Conservation (phyloP, 2,329 filamentous ascomycete species). For the Tolypocladium endophyticum region DNA sequence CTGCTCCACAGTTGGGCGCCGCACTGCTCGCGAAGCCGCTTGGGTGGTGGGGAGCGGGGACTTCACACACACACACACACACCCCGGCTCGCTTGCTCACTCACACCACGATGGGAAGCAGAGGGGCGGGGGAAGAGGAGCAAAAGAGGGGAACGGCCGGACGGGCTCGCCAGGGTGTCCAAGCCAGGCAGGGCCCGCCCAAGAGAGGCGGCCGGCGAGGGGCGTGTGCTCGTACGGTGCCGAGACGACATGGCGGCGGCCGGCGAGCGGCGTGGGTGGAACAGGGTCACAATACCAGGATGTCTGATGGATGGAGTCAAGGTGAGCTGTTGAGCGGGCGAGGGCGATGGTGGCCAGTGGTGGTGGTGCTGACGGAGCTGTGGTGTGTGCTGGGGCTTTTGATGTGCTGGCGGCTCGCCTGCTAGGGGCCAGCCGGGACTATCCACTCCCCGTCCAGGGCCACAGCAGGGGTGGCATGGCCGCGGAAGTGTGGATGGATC, state of each 20-base stretch:
- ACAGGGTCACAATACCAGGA: constrained; percentile 4
- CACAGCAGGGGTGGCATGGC: not conserved
- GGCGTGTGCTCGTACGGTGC: constrained; percentile 3
- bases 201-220: not conserved
- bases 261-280: constrained; percentile 3
- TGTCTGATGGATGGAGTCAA: constrained; percentile 1
- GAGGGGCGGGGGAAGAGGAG: not conserved
- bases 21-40: not conserved
- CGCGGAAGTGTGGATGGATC: not conserved
- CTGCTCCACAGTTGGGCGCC: constrained; percentile 1
- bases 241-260: not conserved
- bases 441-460: not conserved
- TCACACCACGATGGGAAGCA: not conserved
- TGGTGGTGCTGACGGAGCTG: constrained; percentile 10
- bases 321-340: not conserved
- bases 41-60: not conserved
- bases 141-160: not conserved
- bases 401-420: constrained; percentile 2
- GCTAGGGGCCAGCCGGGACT: not conserved
- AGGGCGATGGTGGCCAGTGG: not conserved
- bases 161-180: not conserved
- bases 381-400: constrained; percentile 4
- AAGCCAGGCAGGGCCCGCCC: not conserved
- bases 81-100: not conserved
- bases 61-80: not conserved